Percentiles rank a stretch among this genome's conserved stretches.
phyloP scores from a whole-genome alignment of 352 stramenopile genomes.

The Lagenidium sp. region DNA sequence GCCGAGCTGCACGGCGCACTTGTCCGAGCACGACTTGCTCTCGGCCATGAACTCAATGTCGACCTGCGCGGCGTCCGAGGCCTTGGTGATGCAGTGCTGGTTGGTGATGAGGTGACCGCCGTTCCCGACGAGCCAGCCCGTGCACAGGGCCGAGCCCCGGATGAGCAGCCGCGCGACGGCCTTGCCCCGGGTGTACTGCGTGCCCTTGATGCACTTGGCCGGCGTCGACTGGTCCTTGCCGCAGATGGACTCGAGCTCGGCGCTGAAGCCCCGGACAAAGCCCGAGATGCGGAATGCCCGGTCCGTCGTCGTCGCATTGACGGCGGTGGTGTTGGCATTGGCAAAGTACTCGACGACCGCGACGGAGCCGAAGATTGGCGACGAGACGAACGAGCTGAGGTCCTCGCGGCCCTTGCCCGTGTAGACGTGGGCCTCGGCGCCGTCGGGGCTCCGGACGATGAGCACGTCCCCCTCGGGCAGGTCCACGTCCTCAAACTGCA shows the following conservation, averaged over 20 bases:
- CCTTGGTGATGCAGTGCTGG: slow-evolving; percentile 20
- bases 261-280: slow-evolving; percentile 33
- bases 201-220: slow-evolving; percentile 34
- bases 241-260: slow-evolving; percentile 32
- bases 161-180: slow-evolving; percentile 57
- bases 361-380: slow-evolving; percentile 26
- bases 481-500: slow-evolving; percentile 12
- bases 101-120: slow-evolving; percentile 29
- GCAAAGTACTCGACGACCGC: slow-evolving; percentile 40
- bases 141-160: slow-evolving; percentile 38
- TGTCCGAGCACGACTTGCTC: neutral
- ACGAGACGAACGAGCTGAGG: slow-evolving; percentile 30
- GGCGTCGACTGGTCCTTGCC: slow-evolving; percentile 38
- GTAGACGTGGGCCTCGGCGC: slow-evolving; percentile 20
- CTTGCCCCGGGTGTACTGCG: slow-evolving; percentile 24
- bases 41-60: slow-evolving; percentile 6
- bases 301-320: neutral
- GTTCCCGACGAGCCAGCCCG: slow-evolving; percentile 35
- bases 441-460: slow-evolving; percentile 7
- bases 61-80: neutral
- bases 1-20: neutral
- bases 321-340: neutral
- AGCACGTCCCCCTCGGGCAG: slow-evolving; percentile 11
- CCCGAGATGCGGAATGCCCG: slow-evolving; percentile 25
- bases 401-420: slow-evolving; percentile 24